Conservation (phyloP, 345 rosid species). For the Gossypium longicalyx region DNA sequence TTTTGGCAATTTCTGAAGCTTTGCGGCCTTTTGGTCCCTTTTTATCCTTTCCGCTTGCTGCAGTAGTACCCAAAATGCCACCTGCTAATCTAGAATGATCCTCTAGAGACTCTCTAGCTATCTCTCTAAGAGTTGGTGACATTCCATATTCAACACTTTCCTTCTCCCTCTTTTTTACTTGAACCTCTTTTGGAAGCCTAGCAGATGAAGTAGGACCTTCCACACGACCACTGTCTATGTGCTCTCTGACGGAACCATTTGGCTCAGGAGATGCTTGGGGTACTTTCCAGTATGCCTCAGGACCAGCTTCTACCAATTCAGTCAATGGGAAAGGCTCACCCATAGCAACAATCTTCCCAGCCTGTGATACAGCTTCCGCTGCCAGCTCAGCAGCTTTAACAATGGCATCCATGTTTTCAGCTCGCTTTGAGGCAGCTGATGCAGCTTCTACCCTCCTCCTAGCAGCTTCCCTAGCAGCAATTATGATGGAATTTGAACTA, state of each 20-base stretch:
- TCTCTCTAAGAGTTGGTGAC: slow-evolving; percentile 29
- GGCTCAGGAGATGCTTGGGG: slow-evolving; percentile 36
- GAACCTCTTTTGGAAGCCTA: slow-evolving; percentile 25
- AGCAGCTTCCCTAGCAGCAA: slow-evolving; percentile 81
- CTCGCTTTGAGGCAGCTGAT: slow-evolving; percentile 82
- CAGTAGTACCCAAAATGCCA: slow-evolving; percentile 35
- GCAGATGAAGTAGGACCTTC: slow-evolving; percentile 22
- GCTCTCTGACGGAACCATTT: slow-evolving; percentile 26
- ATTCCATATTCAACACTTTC: slow-evolving; percentile 29
- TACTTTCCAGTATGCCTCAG: slow-evolving; percentile 64
- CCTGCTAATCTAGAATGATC: slow-evolving; percentile 37
- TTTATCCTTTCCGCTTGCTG: slow-evolving; percentile 36
- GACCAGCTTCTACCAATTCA: slow-evolving; percentile 65
- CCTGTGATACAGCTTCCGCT: slow-evolving; percentile 89
- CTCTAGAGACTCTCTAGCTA: slow-evolving; percentile 31
- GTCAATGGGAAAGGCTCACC: slow-evolving; percentile 62
- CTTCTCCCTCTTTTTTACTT: slow-evolving; percentile 32
- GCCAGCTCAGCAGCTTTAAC: slow-evolving; percentile 96
- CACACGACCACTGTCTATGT: slow-evolving; percentile 15
- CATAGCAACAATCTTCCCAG: slow-evolving; percentile 87
- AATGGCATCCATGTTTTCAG: slow-evolving; percentile 88
- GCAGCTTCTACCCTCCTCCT: slow-evolving; percentile 82
- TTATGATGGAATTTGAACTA: slow-evolving; percentile 56
- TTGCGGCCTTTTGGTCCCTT: slow-evolving; percentile 41
- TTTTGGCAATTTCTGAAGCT: slow-evolving; percentile 39